A percentile compares a stretch with the other conserved stretches of the same genome.
These are phyloP conservation scores for Grammothele lineata DNA, from an alignment of 768 basidiomycete genomes.

Conservation along the genomic window DNA sequence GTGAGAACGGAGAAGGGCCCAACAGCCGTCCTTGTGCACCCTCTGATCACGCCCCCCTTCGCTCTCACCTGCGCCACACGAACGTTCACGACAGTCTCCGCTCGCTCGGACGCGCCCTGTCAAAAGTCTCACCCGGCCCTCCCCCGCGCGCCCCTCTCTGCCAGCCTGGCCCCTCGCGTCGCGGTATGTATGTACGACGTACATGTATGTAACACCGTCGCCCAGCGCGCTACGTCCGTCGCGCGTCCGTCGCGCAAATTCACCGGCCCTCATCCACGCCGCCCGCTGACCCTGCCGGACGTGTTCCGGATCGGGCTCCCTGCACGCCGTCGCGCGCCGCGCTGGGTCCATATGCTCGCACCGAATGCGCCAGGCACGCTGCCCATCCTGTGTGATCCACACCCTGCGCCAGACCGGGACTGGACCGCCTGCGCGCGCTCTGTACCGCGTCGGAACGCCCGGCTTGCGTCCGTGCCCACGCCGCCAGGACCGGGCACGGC, in stretches of 20 bases:
- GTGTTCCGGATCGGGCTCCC: too few species aligned
- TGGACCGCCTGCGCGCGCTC: neutral
- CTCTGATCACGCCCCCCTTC: constrained; percentile 7
- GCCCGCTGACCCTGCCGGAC: too few species aligned
- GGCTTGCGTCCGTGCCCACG: too few species aligned
- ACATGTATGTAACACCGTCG: too few species aligned
- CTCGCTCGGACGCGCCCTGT: constrained; percentile 9
- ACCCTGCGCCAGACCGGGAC: neutral
- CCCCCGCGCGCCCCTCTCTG: neutral
- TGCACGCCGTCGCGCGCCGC: too few species aligned
- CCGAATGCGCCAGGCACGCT: constrained; percentile 15
- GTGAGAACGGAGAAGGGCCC: constrained; percentile 5
- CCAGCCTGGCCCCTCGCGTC: too few species aligned
- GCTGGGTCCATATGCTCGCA: constrained; percentile 16
- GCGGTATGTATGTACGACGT: too few species aligned
- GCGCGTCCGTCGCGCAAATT: too few species aligned
- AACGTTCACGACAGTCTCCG: constrained; percentile 15
- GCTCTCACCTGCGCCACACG: constrained; percentile 8
- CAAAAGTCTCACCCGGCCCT: constrained; percentile 2
- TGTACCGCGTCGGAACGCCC: too few species aligned
- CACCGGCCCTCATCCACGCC: too few species aligned
- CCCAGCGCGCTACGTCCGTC: too few species aligned
- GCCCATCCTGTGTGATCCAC: constrained; percentile 9
- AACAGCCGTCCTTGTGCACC: constrained; percentile 4
- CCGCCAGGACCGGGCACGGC: too few species aligned